Conservation (phyloP, 768 basidiomycete genomes). For the Psilocybe tampanensis region DNA sequence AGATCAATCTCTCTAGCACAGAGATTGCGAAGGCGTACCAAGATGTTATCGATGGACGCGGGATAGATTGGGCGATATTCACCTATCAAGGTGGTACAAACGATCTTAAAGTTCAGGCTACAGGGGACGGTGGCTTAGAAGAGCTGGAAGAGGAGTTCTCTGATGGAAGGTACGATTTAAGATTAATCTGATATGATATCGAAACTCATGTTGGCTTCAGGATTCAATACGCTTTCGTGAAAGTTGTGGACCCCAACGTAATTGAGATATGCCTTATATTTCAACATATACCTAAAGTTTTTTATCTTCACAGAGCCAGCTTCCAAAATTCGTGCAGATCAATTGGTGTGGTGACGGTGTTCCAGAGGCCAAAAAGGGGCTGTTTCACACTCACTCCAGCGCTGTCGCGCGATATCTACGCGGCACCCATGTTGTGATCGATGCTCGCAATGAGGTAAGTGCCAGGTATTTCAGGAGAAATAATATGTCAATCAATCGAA, state of each 20-base stretch:
- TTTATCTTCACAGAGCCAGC: constrained; percentile 55
- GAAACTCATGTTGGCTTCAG: constrained; percentile 39
- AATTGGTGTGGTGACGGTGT: constrained; percentile 99
- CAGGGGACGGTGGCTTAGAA: constrained; percentile 86
- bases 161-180: constrained; percentile 73
- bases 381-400: constrained; percentile 86
- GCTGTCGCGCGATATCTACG: constrained; percentile 81
- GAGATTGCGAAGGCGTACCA: constrained; percentile 78
- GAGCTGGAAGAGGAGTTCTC: constrained; percentile 94
- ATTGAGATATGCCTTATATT: constrained; percentile 21
- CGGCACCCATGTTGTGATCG: constrained; percentile 85
- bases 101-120: constrained; percentile 85
- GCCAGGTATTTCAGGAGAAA: background rate
- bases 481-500: background rate
- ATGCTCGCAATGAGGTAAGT: constrained; percentile 81
- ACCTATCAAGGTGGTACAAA: constrained; percentile 83
- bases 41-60: constrained; percentile 64
- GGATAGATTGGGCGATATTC: constrained; percentile 78
- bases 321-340: constrained; percentile 93
- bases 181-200: constrained; percentile 11
- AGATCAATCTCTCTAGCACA: constrained; percentile 74
- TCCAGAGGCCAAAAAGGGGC: constrained; percentile 87
- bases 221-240: constrained; percentile 91
- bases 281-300: constrained; percentile 1
- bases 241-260: constrained; percentile 86